These are phyloP conservation scores for Phlegmacium glaucopus DNA, from an alignment of 768 basidiomycete species.

Conservation along the genomic window DNA sequence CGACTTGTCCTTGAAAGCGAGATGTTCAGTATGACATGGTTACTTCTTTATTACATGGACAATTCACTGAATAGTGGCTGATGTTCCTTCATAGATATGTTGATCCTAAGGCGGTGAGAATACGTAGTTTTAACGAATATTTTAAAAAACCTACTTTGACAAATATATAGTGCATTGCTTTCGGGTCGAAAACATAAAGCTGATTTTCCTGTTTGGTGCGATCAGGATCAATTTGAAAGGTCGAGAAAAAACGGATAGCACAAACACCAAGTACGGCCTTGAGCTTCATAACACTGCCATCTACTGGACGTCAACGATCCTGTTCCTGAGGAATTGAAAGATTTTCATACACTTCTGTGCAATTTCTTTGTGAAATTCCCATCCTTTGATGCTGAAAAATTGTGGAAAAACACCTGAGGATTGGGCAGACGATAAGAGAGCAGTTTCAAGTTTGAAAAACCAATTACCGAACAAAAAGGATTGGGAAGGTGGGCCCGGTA, in stretches of 20 bases:
- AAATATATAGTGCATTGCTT: slow-evolving; percentile 41
- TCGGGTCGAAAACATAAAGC: slow-evolving; percentile 42
- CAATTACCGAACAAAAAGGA: slow-evolving; percentile 33
- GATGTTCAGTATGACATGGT: neutral
- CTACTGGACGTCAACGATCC: slow-evolving; percentile 11
- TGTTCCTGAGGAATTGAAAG: neutral
- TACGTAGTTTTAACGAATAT: too few species aligned
- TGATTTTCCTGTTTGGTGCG: slow-evolving; percentile 21
- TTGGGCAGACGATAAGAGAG: neutral
- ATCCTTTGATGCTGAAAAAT: slow-evolving; percentile 29
- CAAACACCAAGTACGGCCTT: slow-evolving; percentile 32
- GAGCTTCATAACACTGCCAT: slow-evolving; percentile 30
- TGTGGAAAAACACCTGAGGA: slow-evolving; percentile 32
- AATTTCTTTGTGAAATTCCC: slow-evolving; percentile 35
- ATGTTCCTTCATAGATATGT: slow-evolving; percentile 24
- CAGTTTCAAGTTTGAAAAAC: neutral
- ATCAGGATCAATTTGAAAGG: neutral
- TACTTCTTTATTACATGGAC: too few species aligned
- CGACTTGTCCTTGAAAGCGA: slow-evolving; percentile 10
- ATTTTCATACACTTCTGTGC: slow-evolving; percentile 25
- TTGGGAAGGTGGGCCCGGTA: slow-evolving; percentile 34
- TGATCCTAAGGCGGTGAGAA: slow-evolving; percentile 22
- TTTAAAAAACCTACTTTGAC: slow-evolving; percentile 36
- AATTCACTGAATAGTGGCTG: slow-evolving; percentile 19
- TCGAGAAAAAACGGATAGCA: slow-evolving; percentile 1